Conservation (phyloP, 2,329 filamentous ascomycete species). For the Aureobasidium musti region DNA sequence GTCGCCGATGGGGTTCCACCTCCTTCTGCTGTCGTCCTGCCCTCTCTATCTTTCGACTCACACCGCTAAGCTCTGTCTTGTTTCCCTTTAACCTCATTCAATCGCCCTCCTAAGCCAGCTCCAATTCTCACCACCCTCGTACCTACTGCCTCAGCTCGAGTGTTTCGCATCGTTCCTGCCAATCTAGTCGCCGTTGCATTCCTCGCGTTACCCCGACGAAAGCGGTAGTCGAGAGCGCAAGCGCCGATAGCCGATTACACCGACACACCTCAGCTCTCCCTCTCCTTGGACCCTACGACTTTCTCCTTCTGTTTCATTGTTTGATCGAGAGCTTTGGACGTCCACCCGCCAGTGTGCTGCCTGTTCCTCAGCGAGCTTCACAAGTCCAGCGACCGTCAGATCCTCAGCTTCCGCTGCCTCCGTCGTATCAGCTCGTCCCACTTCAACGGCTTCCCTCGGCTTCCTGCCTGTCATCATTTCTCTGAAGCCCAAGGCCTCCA, state of each 20-base stretch:
- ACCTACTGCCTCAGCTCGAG: slow-evolving; percentile 15
- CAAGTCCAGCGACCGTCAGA: neutral
- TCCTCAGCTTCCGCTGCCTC: slow-evolving; percentile 20
- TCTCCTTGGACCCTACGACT: slow-evolving; percentile 23
- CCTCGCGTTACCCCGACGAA: slow-evolving; percentile 30
- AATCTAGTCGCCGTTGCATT: slow-evolving; percentile 30
- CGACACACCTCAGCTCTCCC: slow-evolving; percentile 20
- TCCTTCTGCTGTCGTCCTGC: slow-evolving; percentile 19
- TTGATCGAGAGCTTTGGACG: slow-evolving; percentile 13
- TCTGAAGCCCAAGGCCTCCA: neutral
- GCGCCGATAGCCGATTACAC: slow-evolving; percentile 24
- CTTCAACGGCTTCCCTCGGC: slow-evolving; percentile 21
- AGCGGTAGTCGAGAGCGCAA: slow-evolving; percentile 23
- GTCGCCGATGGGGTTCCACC: slow-evolving; percentile 26
- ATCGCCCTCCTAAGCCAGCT: slow-evolving; percentile 20
- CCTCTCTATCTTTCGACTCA: slow-evolving; percentile 28
- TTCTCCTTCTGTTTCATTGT: slow-evolving; percentile 17
- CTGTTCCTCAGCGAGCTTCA: slow-evolving; percentile 24
- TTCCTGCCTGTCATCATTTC: slow-evolving; percentile 19
- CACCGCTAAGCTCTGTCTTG: slow-evolving; percentile 27
- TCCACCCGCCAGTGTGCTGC: neutral
- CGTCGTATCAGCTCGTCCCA: slow-evolving; percentile 16
- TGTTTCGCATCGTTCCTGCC: slow-evolving; percentile 26
- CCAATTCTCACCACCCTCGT: neutral
- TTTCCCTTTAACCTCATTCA: slow-evolving; percentile 16